These are phyloP conservation scores for Trichoderma atroviride DNA, from an alignment of 2,329 filamentous ascomycete species.

Conservation along the genomic window DNA sequence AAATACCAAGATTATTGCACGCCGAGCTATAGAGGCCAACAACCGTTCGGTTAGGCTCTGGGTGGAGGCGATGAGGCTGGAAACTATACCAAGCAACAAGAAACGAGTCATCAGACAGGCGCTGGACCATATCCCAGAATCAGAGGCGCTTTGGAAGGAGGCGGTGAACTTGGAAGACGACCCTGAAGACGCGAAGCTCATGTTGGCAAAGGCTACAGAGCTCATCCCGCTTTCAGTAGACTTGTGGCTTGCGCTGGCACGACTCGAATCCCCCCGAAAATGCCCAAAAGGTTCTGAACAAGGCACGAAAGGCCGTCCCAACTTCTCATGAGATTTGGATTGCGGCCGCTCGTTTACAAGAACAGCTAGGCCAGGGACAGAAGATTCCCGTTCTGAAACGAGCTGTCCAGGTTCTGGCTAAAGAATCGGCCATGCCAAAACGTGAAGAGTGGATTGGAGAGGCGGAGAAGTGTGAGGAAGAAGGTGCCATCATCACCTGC, in stretches of 20 bases:
- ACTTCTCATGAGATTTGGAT: slow-evolving; percentile 97
- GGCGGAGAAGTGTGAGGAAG: slow-evolving; percentile 91
- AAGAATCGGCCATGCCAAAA: slow-evolving; percentile 94
- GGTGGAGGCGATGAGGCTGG: slow-evolving; percentile 93
- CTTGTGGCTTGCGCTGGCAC: slow-evolving; percentile 90
- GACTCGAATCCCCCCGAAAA: slow-evolving; percentile 84
- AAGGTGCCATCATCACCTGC: slow-evolving; percentile 84
- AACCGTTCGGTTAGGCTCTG: slow-evolving; percentile 85
- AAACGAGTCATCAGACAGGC: slow-evolving; percentile 92
- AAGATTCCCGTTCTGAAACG: slow-evolving; percentile 94
- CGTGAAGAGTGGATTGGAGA: slow-evolving; percentile 96
- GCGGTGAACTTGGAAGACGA: slow-evolving; percentile 95
- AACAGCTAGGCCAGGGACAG: slow-evolving; percentile 76
- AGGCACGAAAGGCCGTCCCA: slow-evolving; percentile 88
- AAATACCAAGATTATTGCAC: slow-evolving; percentile 94
- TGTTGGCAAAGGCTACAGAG: slow-evolving; percentile 93
- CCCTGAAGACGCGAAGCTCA: slow-evolving; percentile 79
- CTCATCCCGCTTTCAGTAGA: slow-evolving; percentile 93
- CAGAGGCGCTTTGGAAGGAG: slow-evolving; percentile 96
- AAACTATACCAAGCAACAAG: slow-evolving; percentile 79
- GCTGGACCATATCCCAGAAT: slow-evolving; percentile 89
- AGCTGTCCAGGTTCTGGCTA: slow-evolving; percentile 83
- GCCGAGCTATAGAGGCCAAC: slow-evolving; percentile 90
- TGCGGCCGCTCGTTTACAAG: slow-evolving; percentile 85
- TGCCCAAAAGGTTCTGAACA: slow-evolving; percentile 93